Conservation (phyloP, 202 grass and related monocot species). For the Panicum virgatum region DNA sequence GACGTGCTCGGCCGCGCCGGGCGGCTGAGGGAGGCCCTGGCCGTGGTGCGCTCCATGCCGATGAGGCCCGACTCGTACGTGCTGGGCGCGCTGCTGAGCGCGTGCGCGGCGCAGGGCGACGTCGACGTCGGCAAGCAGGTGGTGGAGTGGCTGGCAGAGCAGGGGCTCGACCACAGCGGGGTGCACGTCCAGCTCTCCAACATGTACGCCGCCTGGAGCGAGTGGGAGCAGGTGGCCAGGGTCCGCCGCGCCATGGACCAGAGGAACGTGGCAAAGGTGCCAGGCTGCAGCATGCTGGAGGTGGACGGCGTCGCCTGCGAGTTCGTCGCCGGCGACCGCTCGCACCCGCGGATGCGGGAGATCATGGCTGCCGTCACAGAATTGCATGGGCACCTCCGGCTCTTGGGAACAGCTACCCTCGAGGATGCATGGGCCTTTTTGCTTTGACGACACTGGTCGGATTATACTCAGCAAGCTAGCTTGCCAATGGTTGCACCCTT, state of each 20-base stretch:
- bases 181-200: no score
- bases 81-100: slow-evolving; percentile 66
- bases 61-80: slow-evolving; percentile 59
- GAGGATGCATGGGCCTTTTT: no score
- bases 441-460: no score
- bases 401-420: no score
- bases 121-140: slow-evolving; percentile 45
- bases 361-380: slow-evolving; percentile 25
- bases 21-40: slow-evolving; percentile 49
- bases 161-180: slow-evolving; percentile 49
- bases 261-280: slow-evolving; percentile 47
- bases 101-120: slow-evolving; percentile 54
- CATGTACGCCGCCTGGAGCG: no score
- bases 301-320: slow-evolving; percentile 53
- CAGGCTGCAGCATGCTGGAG: slow-evolving; percentile 65
- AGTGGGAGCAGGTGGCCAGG: slow-evolving; percentile 46
- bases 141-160: slow-evolving; percentile 49
- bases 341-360: slow-evolving; percentile 50
- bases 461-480: no score
- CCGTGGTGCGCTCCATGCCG: slow-evolving; percentile 49
- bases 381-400: slow-evolving; percentile 23
- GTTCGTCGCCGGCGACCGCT: slow-evolving; percentile 58
- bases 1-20: slow-evolving; percentile 74
- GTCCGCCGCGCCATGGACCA: slow-evolving; percentile 55
- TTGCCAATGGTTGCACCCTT: no score